Evolutionary conservation across 2,329 filamentous ascomycete species (phyloP).

Genomic region (Aspergillus aculeatinus): DNA sequence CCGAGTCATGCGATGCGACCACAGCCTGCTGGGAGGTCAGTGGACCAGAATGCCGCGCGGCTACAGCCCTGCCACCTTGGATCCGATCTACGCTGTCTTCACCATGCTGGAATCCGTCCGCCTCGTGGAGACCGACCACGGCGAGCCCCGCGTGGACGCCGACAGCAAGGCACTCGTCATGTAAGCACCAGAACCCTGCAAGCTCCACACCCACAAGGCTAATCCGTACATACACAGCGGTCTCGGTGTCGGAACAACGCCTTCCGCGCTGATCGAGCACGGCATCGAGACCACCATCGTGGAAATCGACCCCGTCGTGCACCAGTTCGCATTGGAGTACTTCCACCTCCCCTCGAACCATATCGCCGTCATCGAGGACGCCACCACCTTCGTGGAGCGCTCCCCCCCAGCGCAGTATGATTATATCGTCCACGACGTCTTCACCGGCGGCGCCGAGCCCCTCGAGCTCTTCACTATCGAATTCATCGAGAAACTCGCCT

Average conservation of each 20-base stretch:
- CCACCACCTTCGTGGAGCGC: conserved; percentile 63
- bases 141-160: conserved; percentile 50
- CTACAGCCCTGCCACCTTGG: conserved; percentile 59
- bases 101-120: conserved; percentile 90
- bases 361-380: conserved; percentile 77
- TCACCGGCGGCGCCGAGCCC: conserved; percentile 93
- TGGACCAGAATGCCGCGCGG: conserved; percentile 64
- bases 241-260: conserved; percentile 87
- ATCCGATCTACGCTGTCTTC: conserved; percentile 96
- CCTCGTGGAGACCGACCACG: conserved; percentile 62
- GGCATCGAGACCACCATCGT: conserved; percentile 91
- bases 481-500: conserved; percentile 70
- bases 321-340: conserved; percentile 78
- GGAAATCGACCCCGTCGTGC: conserved; percentile 87
- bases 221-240: conserved; percentile 56
- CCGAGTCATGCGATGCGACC: conserved; percentile 85
- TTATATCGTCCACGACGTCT: conserved; percentile 97
- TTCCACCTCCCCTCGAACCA: conserved; percentile 78
- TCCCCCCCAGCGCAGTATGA: conserved; percentile 62
- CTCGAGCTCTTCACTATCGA: conserved; percentile 82
- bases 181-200: conserved; percentile 50
- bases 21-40: conserved; percentile 89
- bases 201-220: neutral
- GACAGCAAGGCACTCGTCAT: conserved; percentile 80
- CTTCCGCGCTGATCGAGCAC: conserved; percentile 79